Conservation (phyloP, 2,329 filamentous ascomycete genomes). For the Berkeleyomyces rouxiae region DNA sequence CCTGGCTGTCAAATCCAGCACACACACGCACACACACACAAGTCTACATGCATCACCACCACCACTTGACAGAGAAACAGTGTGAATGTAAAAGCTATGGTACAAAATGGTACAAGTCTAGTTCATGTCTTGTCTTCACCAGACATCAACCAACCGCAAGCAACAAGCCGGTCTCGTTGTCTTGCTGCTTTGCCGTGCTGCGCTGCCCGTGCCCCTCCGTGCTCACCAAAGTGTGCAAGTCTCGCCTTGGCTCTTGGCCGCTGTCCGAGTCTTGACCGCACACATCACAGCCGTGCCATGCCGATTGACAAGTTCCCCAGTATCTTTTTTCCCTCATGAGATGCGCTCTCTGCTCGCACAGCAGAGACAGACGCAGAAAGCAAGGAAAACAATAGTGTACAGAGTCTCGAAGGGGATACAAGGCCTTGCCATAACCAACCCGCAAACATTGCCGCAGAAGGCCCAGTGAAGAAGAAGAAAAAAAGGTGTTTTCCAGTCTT, state of each 20-base stretch:
- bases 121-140: neutral
- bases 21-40: neutral
- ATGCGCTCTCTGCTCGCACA: no score
- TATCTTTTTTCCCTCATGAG: no score
- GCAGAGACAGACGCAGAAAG: neutral
- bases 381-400: neutral
- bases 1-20: neutral
- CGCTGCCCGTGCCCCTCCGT: no score
- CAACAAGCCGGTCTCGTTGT: no score
- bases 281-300: no score
- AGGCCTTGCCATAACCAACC: neutral
- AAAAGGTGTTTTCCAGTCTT: neutral
- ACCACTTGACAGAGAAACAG: neutral
- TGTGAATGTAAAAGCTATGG: slow-evolving; percentile 2
- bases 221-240: no score
- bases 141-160: neutral
- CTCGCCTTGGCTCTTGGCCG: no score
- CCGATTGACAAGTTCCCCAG: no score
- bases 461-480: neutral
- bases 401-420: neutral
- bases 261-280: no score
- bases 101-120: slow-evolving; percentile 7
- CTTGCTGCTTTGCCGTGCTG: no score
- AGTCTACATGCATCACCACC: neutral
- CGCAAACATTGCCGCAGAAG: neutral